phyloP scores from a whole-genome alignment of 2,329 filamentous ascomycete species.

The Cyphellophora europaea region DNA sequence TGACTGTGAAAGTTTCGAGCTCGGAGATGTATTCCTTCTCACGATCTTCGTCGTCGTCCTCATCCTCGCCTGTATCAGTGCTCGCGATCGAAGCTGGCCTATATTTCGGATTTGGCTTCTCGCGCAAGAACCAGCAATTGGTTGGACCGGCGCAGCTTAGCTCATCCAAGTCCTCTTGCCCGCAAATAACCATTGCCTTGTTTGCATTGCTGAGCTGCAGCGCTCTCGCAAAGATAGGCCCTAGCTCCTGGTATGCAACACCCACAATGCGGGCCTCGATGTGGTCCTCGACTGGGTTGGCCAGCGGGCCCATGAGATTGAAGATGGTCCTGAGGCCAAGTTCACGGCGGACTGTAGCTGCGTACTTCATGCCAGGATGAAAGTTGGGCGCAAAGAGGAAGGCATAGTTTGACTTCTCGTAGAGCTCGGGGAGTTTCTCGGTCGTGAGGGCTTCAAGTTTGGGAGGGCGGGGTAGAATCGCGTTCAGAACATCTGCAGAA shows the following conservation, averaged over 20 bases:
- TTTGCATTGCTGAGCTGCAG: slow-evolving; percentile 63
- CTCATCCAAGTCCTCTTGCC: slow-evolving; percentile 90
- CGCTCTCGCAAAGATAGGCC: slow-evolving; percentile 80
- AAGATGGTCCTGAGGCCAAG: slow-evolving; percentile 95
- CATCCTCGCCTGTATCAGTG: slow-evolving; percentile 13
- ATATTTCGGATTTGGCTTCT: slow-evolving; percentile 38
- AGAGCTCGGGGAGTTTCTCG: slow-evolving; percentile 60
- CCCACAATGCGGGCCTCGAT: slow-evolving; percentile 91
- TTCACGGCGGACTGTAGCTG: slow-evolving; percentile 74
- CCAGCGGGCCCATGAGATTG: slow-evolving; percentile 87
- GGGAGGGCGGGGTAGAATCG: slow-evolving; percentile 62
- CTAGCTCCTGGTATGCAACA: slow-evolving; percentile 78
- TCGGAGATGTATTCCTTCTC: slow-evolving; percentile 38
- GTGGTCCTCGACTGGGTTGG: slow-evolving; percentile 75
- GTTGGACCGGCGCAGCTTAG: slow-evolving; percentile 84
- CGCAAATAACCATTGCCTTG: slow-evolving; percentile 87
- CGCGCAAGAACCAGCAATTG: slow-evolving; percentile 73
- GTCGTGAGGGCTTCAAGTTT: slow-evolving; percentile 67
- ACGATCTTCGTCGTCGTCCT: slow-evolving; percentile 34
- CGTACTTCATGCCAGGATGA: slow-evolving; percentile 88
- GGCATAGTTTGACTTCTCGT: slow-evolving; percentile 75
- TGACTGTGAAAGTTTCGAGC: slow-evolving; percentile 68
- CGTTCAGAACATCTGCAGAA: slow-evolving; percentile 80
- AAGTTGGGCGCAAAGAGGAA: slow-evolving; percentile 96
- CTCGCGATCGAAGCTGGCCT: slow-evolving; percentile 5